Evolutionary conservation across 352 stramenopile genomes (phyloP).

Genomic region (Hyaloperonospora arabidopsidis): DNA sequence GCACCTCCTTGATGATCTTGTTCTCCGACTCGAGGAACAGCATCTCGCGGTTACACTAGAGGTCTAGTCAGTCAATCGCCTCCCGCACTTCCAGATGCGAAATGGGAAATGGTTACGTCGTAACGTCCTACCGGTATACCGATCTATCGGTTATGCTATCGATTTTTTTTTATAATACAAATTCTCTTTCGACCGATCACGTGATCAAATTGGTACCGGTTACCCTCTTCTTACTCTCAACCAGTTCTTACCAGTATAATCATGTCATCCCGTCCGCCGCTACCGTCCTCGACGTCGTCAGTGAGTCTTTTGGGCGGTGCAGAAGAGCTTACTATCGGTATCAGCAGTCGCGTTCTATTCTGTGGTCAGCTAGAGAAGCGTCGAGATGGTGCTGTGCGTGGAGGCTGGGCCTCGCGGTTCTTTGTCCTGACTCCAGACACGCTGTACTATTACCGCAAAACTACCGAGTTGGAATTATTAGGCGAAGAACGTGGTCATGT

Average conservation of each 20-base stretch:
- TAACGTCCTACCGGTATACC: not conserved
- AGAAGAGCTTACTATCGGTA: constrained; percentile 47
- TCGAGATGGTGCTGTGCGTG: constrained; percentile 62
- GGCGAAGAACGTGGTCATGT: constrained; percentile 73
- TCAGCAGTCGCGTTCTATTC: constrained; percentile 66
- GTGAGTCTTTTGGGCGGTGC: constrained; percentile 11
- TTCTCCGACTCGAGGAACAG: constrained; percentile 81
- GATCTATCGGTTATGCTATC: no score
- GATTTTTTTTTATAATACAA: no score
- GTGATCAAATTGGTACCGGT: no score
- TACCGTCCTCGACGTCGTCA: constrained; percentile 18
- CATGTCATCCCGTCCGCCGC: constrained; percentile 22
- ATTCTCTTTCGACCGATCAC: no score
- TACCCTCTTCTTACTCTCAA: no score
- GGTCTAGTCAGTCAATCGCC: constrained; percentile 1
- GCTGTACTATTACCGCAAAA: constrained; percentile 77
- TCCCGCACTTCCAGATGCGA: constrained; percentile 21
- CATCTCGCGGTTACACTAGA: constrained; percentile 29
- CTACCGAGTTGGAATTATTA: constrained; percentile 61
- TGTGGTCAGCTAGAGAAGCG: constrained; percentile 72
- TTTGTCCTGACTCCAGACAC: constrained; percentile 74
- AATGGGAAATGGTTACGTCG: constrained; percentile 18
- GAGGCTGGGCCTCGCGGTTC: constrained; percentile 64
- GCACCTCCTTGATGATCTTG: constrained; percentile 85
- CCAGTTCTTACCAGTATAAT: not conserved